These are phyloP conservation scores for Platanthera zijinensis DNA, from an alignment of 106 monocot genomes.

Conservation along the genomic window DNA sequence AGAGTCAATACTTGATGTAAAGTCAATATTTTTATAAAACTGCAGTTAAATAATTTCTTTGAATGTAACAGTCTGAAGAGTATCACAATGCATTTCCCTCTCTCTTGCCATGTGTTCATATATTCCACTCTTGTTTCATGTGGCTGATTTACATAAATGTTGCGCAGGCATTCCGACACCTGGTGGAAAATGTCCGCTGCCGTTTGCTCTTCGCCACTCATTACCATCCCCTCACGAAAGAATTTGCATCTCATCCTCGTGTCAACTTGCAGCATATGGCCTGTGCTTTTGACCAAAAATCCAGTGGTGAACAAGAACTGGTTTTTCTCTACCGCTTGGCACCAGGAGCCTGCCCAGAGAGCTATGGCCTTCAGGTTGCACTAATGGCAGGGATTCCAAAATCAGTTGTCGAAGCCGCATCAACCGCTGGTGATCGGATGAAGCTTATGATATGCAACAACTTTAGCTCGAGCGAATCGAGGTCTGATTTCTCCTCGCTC, in stretches of 20 bases:
- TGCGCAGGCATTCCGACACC: conserved; percentile 76
- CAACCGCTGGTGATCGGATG: conserved; percentile 50
- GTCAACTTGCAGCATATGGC: conserved; percentile 92
- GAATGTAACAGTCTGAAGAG: too few species aligned
- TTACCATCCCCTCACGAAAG: conserved; percentile 92
- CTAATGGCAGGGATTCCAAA: conserved; percentile 69
- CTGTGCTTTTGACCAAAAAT: conserved; percentile 39
- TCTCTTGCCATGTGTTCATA: not conserved
- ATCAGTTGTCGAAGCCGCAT: conserved; percentile 51
- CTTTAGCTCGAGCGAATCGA: conserved; percentile 66
- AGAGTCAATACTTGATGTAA: too few species aligned
- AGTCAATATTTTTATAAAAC: not conserved
- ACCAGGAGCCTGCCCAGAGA: conserved; percentile 73
- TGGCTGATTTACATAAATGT: not conserved
- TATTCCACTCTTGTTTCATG: not conserved
- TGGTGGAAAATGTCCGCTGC: conserved; percentile 70
- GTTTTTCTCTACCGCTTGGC: conserved; percentile 79
- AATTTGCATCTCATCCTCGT: conserved; percentile 74
- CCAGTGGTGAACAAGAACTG: conserved; percentile 30
- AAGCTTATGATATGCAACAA: conserved; percentile 31
- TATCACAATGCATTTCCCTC: not conserved
- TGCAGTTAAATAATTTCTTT: too few species aligned
- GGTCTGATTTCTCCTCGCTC: conserved; percentile 62
- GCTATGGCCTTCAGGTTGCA: conserved; percentile 90
- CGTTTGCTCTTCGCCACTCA: conserved; percentile 89